Evolutionary conservation across 768 basidiomycete genomes (phyloP).

Genomic region (Xanthoconium stramineum): DNA sequence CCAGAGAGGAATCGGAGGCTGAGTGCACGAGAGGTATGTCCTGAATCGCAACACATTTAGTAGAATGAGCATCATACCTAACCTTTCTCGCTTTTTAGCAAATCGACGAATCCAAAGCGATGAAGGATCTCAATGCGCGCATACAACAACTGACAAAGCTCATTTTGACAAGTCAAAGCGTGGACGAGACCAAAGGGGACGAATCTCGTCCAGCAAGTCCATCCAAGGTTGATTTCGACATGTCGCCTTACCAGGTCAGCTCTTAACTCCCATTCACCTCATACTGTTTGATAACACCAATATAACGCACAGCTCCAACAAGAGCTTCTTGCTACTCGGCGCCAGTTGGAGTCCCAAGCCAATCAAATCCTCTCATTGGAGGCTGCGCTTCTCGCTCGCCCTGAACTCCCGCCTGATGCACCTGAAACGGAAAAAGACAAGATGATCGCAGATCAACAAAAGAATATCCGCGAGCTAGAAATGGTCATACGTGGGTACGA

Average conservation of each 20-base stretch:
- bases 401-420: slow-evolving; percentile 60
- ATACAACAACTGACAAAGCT: slow-evolving; percentile 82
- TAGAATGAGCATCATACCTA: neutral
- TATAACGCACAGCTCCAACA: slow-evolving; percentile 66
- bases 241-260: slow-evolving; percentile 77
- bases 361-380: slow-evolving; percentile 84
- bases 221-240: slow-evolving; percentile 84
- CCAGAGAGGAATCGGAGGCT: slow-evolving; percentile 40
- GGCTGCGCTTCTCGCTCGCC: slow-evolving; percentile 68
- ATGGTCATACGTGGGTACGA: slow-evolving; percentile 68
- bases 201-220: slow-evolving; percentile 81
- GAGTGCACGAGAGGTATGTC: slow-evolving; percentile 44
- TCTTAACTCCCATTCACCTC: neutral
- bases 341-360: slow-evolving; percentile 76
- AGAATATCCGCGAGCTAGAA: slow-evolving; percentile 78
- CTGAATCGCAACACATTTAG: neutral
- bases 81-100: slow-evolving; percentile 31
- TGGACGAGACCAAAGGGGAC: slow-evolving; percentile 64
- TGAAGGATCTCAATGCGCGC: slow-evolving; percentile 75
- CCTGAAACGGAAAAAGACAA: slow-evolving; percentile 73
- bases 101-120: slow-evolving; percentile 81
- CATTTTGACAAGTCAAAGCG: slow-evolving; percentile 81
- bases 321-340: slow-evolving; percentile 75
- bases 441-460: slow-evolving; percentile 66
- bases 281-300: neutral